A percentile compares a stretch with the other conserved stretches of the same genome.
phyloP scores from a whole-genome alignment of 2,329 filamentous ascomycete genomes.

The Malbranchea cinnamomea region DNA sequence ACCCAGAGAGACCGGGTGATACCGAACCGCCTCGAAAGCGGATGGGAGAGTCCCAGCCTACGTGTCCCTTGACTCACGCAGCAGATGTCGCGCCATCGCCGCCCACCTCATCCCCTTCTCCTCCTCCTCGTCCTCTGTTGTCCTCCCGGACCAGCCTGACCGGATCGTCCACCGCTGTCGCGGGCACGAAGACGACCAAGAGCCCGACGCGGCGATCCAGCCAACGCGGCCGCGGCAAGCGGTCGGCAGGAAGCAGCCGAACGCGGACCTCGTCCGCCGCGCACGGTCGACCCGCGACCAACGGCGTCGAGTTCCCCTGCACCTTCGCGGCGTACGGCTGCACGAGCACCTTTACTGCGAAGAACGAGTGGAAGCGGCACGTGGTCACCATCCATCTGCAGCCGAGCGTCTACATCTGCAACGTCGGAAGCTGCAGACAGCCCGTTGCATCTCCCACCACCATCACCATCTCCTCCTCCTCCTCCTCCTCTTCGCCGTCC shows the following conservation, averaged over 20 bases:
- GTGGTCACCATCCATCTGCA: constrained; percentile 66
- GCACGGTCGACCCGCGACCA: constrained; percentile 4
- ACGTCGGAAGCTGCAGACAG: constrained; percentile 44
- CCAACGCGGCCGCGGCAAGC: background rate
- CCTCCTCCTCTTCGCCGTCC: constrained; percentile 12
- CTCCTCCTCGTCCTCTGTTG: too few species aligned
- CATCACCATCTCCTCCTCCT: constrained; percentile 8
- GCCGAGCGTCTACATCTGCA: constrained; percentile 61
- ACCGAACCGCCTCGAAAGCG: constrained; percentile 6
- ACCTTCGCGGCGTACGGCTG: constrained; percentile 70
- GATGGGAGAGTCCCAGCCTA: too few species aligned
- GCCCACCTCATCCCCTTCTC: too few species aligned
- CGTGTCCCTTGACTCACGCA: too few species aligned
- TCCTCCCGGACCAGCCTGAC: too few species aligned
- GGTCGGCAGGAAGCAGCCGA: background rate
- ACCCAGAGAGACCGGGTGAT: too few species aligned
- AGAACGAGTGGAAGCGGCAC: constrained; percentile 95
- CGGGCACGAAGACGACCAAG: background rate
- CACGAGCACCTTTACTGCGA: constrained; percentile 53
- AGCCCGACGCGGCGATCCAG: background rate
- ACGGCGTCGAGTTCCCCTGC: constrained; percentile 44
- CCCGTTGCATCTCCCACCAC: constrained; percentile 13
- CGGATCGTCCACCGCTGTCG: background rate
- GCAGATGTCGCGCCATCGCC: too few species aligned
- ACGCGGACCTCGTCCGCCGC: constrained; percentile 1